Percentiles rank a stretch among this genome's conserved stretches.
phyloP scores from a whole-genome alignment of 345 rosid genomes.

The Rhodomyrtus tomentosa region DNA sequence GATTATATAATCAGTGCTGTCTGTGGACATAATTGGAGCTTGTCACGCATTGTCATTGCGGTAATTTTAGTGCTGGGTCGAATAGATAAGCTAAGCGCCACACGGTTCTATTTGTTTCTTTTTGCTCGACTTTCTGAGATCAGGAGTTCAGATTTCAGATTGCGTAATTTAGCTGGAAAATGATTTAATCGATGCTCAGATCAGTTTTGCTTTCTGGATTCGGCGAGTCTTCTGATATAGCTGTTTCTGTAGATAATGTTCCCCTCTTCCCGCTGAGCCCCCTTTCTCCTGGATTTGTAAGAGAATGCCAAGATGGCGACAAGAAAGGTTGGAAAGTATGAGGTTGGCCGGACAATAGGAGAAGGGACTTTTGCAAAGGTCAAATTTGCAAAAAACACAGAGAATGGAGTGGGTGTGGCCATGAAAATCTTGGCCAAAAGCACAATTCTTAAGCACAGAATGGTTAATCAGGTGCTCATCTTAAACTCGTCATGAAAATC shows the following conservation, averaged over 20 bases:
- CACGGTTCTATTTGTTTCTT: not conserved
- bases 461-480: conserved; percentile 78
- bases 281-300: not conserved
- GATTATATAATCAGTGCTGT: not conserved
- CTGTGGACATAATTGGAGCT: not conserved
- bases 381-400: conserved; percentile 64
- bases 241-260: not conserved
- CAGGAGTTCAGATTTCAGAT: not conserved
- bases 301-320: conserved; percentile 20
- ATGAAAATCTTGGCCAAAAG: conserved; percentile 71
- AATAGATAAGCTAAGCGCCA: not conserved
- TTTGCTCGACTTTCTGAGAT: not conserved
- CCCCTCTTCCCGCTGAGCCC: not conserved
- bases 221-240: not conserved
- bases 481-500: not conserved
- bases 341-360: conserved; percentile 79
- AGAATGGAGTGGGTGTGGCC: conserved; percentile 73
- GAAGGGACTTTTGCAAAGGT: conserved; percentile 97
- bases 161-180: not conserved
- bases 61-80: not conserved
- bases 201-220: not conserved
- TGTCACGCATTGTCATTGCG: not conserved
- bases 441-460: conserved; percentile 67
- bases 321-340: conserved; percentile 33
- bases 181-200: not conserved